Evolutionary conservation across 495 filamentous ascomycete species (phyloP).

Genomic region (Talaromyces thailandensis): DNA sequence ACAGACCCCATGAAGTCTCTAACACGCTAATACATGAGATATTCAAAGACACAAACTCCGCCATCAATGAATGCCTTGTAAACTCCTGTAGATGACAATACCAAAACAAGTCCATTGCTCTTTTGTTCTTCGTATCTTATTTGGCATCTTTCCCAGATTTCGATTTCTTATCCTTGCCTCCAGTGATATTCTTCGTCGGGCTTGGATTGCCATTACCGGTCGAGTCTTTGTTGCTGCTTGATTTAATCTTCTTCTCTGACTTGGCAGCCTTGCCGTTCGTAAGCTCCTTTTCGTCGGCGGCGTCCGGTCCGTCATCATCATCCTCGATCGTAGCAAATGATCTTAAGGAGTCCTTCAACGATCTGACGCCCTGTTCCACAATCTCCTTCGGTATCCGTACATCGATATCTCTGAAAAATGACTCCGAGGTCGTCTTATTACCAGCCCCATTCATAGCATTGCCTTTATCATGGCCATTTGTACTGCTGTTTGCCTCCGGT

Average conservation of each 20-base stretch:
- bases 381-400: slow-evolving; percentile 32
- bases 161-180: slow-evolving; percentile 16
- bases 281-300: slow-evolving; percentile 19
- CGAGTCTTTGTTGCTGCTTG: slow-evolving; percentile 4
- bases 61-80: background rate
- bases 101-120: background rate
- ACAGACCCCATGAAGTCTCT: background rate
- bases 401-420: slow-evolving; percentile 29
- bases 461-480: slow-evolving; percentile 9
- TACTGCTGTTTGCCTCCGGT: slow-evolving; percentile 11
- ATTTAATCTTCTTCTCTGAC: slow-evolving; percentile 8
- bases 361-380: slow-evolving; percentile 36
- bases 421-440: slow-evolving; percentile 13
- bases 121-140: slow-evolving; percentile 1
- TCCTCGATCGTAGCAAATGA: slow-evolving; percentile 41
- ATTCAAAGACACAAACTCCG: background rate
- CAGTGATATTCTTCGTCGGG: slow-evolving; percentile 14
- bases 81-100: background rate
- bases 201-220: slow-evolving; percentile 15
- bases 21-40: background rate
- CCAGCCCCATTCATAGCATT: slow-evolving; percentile 11
- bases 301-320: slow-evolving; percentile 18
- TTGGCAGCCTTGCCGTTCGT: background rate
- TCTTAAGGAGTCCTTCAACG: slow-evolving; percentile 38
- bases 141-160: slow-evolving; percentile 18